Evolutionary conservation across 2,329 filamentous ascomycete species (phyloP).

Genomic region (Xylariaceae sp.): DNA sequence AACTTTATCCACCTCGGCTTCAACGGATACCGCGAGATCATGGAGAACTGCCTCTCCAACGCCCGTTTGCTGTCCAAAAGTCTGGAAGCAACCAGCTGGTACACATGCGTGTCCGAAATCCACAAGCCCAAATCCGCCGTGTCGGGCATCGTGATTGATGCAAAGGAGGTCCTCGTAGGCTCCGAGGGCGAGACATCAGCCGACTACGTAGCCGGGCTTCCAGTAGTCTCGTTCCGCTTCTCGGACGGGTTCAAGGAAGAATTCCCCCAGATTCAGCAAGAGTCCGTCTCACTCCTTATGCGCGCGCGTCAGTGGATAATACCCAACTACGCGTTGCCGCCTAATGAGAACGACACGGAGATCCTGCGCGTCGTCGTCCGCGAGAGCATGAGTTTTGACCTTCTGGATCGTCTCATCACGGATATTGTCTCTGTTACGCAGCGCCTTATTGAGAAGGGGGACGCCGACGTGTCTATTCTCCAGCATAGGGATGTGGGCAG

Average conservation of each 20-base stretch:
- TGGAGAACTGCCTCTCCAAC: slow-evolving; percentile 64
- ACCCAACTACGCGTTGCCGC: slow-evolving; percentile 65
- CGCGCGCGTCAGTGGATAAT: slow-evolving; percentile 67
- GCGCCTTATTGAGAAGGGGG: slow-evolving; percentile 51
- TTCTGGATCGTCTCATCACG: slow-evolving; percentile 58
- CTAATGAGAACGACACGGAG: slow-evolving; percentile 56
- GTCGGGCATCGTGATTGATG: slow-evolving; percentile 29
- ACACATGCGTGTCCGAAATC: slow-evolving; percentile 60
- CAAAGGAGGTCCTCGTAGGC: slow-evolving; percentile 39
- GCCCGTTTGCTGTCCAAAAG: slow-evolving; percentile 60
- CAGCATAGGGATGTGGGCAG: slow-evolving; percentile 26
- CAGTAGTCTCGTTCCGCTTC: slow-evolving; percentile 64
- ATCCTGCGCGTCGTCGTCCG: slow-evolving; percentile 65
- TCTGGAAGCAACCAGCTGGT: slow-evolving; percentile 64
- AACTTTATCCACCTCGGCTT: slow-evolving; percentile 69
- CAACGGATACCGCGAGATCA: slow-evolving; percentile 58
- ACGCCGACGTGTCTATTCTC: slow-evolving; percentile 48
- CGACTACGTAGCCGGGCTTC: slow-evolving; percentile 60
- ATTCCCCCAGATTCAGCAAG: slow-evolving; percentile 62
- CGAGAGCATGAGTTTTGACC: slow-evolving; percentile 64
- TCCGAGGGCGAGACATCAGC: slow-evolving; percentile 48
- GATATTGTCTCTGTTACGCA: slow-evolving; percentile 61
- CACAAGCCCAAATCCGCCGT: slow-evolving; percentile 51
- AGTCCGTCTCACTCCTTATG: slow-evolving; percentile 57
- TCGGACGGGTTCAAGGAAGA: slow-evolving; percentile 57